Conservation (phyloP, 2,329 filamentous ascomycete genomes). For the Trichophyton rubrum region DNA sequence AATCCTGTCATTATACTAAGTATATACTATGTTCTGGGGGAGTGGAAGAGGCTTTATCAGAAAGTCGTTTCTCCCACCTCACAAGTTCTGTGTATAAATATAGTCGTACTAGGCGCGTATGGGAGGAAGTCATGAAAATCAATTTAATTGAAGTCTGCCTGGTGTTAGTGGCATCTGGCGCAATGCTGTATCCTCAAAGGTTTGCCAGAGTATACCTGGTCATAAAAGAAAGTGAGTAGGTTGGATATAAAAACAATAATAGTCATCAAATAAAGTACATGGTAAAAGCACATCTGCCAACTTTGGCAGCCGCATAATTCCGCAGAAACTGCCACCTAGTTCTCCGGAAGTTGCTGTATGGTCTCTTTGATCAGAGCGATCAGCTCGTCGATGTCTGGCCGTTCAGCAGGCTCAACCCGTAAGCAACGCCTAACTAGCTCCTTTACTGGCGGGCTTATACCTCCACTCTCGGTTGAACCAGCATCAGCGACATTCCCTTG, state of each 20-base stretch:
- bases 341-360: conserved; percentile 36
- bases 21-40: neutral
- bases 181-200: too few relatives aligned
- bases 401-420: conserved; percentile 70
- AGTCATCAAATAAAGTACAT: neutral
- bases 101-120: too few relatives aligned
- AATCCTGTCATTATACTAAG: neutral
- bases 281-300: neutral
- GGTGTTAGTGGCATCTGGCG: too few relatives aligned
- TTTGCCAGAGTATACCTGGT: too few relatives aligned
- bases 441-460: conserved; percentile 69
- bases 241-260: neutral
- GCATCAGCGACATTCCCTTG: conserved; percentile 19
- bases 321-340: neutral
- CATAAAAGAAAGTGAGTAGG: neutral
- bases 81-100: too few relatives aligned
- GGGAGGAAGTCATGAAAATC: too few relatives aligned
- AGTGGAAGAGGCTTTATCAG: too few relatives aligned
- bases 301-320: neutral
- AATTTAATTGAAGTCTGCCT: too few relatives aligned
- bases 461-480: conserved; percentile 9
- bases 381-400: conserved; percentile 76
- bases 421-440: conserved; percentile 80
- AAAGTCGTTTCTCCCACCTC: too few relatives aligned
- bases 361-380: conserved; percentile 66